Evolutionary conservation across 225 moss, liverwort and hornwort species (phyloP), one percentile per base, ranked within the genome.

Genomic region (Sphagnum contortum): DNA sequence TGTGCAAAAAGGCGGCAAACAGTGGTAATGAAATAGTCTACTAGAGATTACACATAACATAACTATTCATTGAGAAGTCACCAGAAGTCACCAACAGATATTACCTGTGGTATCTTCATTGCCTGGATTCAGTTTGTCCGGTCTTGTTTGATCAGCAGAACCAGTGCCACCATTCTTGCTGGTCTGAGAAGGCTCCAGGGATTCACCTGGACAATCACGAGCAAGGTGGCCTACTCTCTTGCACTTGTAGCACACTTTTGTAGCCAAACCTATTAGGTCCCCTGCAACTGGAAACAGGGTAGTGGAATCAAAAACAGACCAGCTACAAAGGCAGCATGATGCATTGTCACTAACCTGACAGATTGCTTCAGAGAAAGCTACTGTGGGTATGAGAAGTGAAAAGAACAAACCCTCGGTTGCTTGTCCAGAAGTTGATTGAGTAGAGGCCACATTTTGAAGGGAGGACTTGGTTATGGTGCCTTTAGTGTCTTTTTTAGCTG

Each of bases 161-260:
- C 50, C 57, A 64, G 53, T 64, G 60, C 54, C 72, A 53, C 61
- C 51, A 61, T 58, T 74, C 60, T 69, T 60, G 69, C 50, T 71
- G 61, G 72, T 48, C 62, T 47, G 48, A 59, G 63, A 65, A 64
- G 60, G 61, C 65, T 71, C 74, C 49, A 71, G 49, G 12, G 59
- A 63, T 55, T 68, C 71, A 45, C 64, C 63, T 48, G 85, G 81
- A 73, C 94, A 94, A 64, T 94, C 94, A 61, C 90, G 84, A 62
- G 87, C 90, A 69, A 94, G 71, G 75, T 94, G 94, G 44, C 94
- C 94, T 46, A 74, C 49, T 72, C 62, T 83, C 73, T 94, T 94
- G 78, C 94, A 94, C 59, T 89, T 94, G 70, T 91, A 94, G 77
- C 94, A 94, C 11, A 94, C 87, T 74, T 91, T 94, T 68, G 62